A percentile compares a stretch with the other conserved stretches of the same genome.
phyloP scores from a whole-genome alignment of 768 basidiomycete genomes.

The Hypsizygus marmoreus region DNA sequence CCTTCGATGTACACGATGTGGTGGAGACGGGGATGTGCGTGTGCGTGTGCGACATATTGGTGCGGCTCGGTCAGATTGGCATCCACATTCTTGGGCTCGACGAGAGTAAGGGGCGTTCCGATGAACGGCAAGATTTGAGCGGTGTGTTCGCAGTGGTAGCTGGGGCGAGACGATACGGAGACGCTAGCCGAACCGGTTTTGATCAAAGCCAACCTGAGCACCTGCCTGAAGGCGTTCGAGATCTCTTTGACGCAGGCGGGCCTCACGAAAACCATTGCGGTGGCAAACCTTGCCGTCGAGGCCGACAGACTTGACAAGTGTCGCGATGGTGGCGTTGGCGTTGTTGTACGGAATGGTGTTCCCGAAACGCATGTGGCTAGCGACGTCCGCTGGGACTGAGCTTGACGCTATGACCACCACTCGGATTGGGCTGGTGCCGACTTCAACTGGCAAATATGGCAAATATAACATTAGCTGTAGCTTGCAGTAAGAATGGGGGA shows the following conservation, averaged over 20 bases:
- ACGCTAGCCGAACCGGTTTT: conserved; percentile 19
- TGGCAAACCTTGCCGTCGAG: conserved; percentile 10
- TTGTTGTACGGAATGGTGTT: conserved; percentile 34
- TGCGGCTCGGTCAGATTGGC: conserved; percentile 1
- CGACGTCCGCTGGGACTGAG: not conserved
- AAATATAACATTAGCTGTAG: not conserved
- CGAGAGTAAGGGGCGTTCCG: conserved; percentile 22
- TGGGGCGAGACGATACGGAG: not conserved
- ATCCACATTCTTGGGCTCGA: conserved; percentile 8
- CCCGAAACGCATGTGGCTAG: conserved; percentile 37
- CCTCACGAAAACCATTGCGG: conserved; percentile 26
- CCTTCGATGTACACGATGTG: conserved; percentile 21
- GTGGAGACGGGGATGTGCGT: conserved; percentile 25
- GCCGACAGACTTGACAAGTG: conserved; percentile 7
- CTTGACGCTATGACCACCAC: conserved; percentile 22
- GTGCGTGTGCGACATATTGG: conserved; percentile 11
- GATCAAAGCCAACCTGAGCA: conserved; percentile 55
- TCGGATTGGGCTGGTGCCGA: conserved; percentile 51
- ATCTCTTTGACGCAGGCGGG: conserved; percentile 47
- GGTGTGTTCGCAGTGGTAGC: conserved; percentile 17
- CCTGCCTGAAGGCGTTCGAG: conserved; percentile 56
- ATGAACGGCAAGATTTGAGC: conserved; percentile 38
- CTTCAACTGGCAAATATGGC: conserved; percentile 33
- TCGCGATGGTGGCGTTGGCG: conserved; percentile 25
- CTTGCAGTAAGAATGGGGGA: not conserved